These are phyloP conservation scores for Trichoderma lentiforme DNA, from an alignment of 2,329 filamentous ascomycete species.

Conservation along the genomic window DNA sequence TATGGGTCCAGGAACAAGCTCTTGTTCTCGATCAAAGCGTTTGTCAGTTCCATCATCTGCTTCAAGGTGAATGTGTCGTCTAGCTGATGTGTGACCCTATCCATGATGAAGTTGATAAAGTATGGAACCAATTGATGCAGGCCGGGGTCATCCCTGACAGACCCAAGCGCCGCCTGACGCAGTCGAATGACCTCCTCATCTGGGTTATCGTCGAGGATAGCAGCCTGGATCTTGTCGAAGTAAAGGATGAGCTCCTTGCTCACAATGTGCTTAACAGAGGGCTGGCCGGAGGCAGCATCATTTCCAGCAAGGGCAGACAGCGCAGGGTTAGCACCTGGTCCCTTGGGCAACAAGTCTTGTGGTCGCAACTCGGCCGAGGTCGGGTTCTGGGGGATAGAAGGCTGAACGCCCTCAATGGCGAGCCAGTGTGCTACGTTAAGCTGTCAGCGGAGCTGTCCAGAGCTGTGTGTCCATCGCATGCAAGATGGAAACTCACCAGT, in stretches of 20 bases:
- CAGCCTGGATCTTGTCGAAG: conserved; percentile 90
- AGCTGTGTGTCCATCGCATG: too few species aligned
- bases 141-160: conserved; percentile 82
- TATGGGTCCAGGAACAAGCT: conserved; percentile 69
- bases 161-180: conserved; percentile 79
- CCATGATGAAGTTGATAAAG: conserved; percentile 91
- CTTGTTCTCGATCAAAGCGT: conserved; percentile 79
- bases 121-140: conserved; percentile 95
- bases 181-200: conserved; percentile 71
- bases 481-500: conserved; percentile 60
- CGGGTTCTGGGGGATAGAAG: conserved; percentile 93
- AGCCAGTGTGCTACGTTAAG: conserved; percentile 78
- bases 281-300: conserved; percentile 80
- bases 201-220: conserved; percentile 81
- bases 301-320: conserved; percentile 77
- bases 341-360: conserved; percentile 85
- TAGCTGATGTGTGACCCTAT: conserved; percentile 91
- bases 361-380: conserved; percentile 78
- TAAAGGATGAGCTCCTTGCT: conserved; percentile 95
- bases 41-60: conserved; percentile 88
- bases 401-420: conserved; percentile 94
- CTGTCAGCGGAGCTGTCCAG: conserved; percentile 17
- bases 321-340: conserved; percentile 80
- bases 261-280: conserved; percentile 90
- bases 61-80: conserved; percentile 85